Conservation (phyloP, 2,329 filamentous ascomycete genomes). For the Epichloe sylvatica region DNA sequence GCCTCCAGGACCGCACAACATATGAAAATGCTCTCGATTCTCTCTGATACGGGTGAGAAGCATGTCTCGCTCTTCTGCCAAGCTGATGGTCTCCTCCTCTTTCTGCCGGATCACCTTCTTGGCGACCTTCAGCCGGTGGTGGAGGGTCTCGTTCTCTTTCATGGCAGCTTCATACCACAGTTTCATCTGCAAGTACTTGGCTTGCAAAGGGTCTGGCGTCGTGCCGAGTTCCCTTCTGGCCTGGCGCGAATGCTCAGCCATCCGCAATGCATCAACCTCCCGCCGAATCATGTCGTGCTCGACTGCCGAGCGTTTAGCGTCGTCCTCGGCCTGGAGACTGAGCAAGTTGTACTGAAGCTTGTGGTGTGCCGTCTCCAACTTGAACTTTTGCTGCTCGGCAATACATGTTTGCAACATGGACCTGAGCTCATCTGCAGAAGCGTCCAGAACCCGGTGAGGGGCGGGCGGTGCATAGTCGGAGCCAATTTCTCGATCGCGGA, state of each 20-base stretch:
- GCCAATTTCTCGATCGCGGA: conserved; percentile 17
- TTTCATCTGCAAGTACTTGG: conserved; percentile 48
- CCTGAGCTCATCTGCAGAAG: conserved; percentile 41
- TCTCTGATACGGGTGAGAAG: conserved; percentile 75
- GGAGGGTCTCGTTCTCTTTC: conserved; percentile 50
- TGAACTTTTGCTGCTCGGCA: conserved; percentile 44
- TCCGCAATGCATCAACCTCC: conserved; percentile 72
- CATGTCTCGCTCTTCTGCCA: conserved; percentile 64
- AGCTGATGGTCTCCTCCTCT: conserved; percentile 53
- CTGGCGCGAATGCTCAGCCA: conserved; percentile 55
- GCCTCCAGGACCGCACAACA: conserved; percentile 61
- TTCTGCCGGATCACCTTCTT: conserved; percentile 68
- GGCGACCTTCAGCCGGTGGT: conserved; percentile 53
- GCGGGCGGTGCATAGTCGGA: conserved; percentile 34
- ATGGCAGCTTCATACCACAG: conserved; percentile 51
- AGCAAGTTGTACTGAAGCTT: conserved; percentile 81
- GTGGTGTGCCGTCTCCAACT: conserved; percentile 78
- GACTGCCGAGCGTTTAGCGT: conserved; percentile 73
- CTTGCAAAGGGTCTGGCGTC: conserved; percentile 38
- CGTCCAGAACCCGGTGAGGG: conserved; percentile 35
- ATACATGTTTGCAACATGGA: conserved; percentile 41
- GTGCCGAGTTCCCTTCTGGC: conserved; percentile 39
- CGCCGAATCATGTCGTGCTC: conserved; percentile 84
- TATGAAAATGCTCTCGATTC: conserved; percentile 75
- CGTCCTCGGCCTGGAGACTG: conserved; percentile 69